A percentile compares a stretch with the other conserved stretches of the same genome.
phyloP scores from a whole-genome alignment of 2,329 filamentous ascomycete species.

The Parascedosporium putredinis region DNA sequence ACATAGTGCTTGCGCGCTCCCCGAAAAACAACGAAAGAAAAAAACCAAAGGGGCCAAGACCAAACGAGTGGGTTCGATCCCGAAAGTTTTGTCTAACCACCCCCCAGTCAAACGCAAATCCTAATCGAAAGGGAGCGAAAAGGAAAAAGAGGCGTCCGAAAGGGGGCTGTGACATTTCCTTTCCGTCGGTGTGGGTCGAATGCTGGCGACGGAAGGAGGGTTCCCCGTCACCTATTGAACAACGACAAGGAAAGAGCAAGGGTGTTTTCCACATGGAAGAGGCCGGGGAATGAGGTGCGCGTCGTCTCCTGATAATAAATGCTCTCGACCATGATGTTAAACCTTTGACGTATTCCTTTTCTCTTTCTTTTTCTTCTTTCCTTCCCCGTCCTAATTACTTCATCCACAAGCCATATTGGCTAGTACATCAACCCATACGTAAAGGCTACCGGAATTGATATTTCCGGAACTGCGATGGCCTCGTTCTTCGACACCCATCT shows the following conservation, averaged over 20 bases:
- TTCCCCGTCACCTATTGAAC: not conserved
- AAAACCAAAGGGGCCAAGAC: too few species aligned
- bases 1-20: too few species aligned
- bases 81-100: too few species aligned
- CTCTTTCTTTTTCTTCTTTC: not conserved
- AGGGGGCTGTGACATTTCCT: too few species aligned
- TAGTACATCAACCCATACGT: not conserved
- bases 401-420: not conserved
- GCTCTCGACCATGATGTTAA: not conserved
- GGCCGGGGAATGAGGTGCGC: not conserved
- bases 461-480: not conserved
- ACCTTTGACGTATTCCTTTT: not conserved
- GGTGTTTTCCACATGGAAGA: too few species aligned
- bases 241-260: not conserved
- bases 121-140: too few species aligned
- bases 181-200: too few species aligned
- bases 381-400: not conserved
- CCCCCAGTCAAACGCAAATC: too few species aligned
- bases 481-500: not conserved
- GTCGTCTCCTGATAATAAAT: not conserved
- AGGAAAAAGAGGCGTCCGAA: too few species aligned
- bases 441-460: not conserved
- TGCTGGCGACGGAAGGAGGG: too few species aligned
- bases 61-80: too few species aligned
- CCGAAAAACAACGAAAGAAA: too few species aligned